Conservation (phyloP, 352 stramenopile genomes). For the Phytophthora citrophthora region DNA sequence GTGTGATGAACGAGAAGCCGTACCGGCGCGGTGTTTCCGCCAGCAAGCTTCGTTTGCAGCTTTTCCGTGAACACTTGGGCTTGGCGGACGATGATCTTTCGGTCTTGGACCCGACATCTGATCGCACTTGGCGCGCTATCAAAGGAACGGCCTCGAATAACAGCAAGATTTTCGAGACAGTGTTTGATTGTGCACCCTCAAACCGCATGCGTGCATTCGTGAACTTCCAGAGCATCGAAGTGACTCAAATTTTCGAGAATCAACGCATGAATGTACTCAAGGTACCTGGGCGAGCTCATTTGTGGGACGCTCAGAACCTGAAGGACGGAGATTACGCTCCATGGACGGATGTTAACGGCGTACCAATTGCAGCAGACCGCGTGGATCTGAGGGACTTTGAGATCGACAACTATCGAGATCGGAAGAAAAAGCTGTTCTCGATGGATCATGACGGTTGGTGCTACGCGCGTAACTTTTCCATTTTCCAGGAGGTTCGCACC, state of each 20-base stretch:
- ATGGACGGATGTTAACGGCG: constrained; percentile 88
- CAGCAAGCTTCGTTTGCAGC: constrained; percentile 71
- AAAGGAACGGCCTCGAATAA: constrained; percentile 63
- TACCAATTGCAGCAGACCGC: constrained; percentile 79
- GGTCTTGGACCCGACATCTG: constrained; percentile 59
- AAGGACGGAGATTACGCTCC: constrained; percentile 85
- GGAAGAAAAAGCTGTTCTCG: constrained; percentile 82
- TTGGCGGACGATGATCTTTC: constrained; percentile 64
- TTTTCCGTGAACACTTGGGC: constrained; percentile 86
- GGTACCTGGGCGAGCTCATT: constrained; percentile 57
- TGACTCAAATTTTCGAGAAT: constrained; percentile 90
- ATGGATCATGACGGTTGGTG: constrained; percentile 90
- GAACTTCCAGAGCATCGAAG: constrained; percentile 79
- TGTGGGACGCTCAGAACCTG: constrained; percentile 79
- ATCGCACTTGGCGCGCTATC: constrained; percentile 74
- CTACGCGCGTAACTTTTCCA: constrained; percentile 88
- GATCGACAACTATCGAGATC: constrained; percentile 79
- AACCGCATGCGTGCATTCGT: constrained; percentile 82
- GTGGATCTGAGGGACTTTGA: constrained; percentile 83
- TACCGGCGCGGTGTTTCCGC: constrained; percentile 70
- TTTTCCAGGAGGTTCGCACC: constrained; percentile 87
- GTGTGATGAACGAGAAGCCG: constrained; percentile 75
- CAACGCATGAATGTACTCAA: constrained; percentile 87
- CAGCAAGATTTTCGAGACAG: constrained; percentile 79
- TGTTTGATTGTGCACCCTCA: constrained; percentile 87